Evolutionary conservation across 257 asterid genomes (phyloP).

Genomic region (Galeopsis tetrahit): DNA sequence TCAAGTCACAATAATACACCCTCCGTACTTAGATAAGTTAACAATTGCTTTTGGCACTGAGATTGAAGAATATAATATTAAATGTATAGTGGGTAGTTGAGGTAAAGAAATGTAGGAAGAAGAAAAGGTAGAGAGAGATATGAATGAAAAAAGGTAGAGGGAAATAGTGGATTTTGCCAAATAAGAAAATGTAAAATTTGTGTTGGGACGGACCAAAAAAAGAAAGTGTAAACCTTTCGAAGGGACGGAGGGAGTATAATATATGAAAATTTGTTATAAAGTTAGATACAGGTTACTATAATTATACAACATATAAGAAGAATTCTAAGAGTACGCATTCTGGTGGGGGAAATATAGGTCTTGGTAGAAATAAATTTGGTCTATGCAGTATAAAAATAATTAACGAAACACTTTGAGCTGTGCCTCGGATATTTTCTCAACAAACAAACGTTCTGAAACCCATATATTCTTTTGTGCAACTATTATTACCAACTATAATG

Average conservation of each 20-base stretch:
- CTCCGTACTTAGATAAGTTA: no score
- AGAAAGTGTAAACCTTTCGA: no score
- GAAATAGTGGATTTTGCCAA: no score
- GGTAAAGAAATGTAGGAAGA: no score
- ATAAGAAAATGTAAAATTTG: no score
- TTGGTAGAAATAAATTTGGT: neutral
- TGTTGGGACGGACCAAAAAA: no score
- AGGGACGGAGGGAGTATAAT: neutral
- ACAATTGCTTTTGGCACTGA: no score
- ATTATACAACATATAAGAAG: neutral
- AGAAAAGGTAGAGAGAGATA: no score
- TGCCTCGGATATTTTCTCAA: neutral
- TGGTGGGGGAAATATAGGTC: neutral
- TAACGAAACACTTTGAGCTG: slow-evolving; percentile 8
- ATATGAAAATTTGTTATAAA: neutral
- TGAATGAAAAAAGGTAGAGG: no score
- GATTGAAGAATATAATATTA: no score
- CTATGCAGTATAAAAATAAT: neutral
- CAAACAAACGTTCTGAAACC: slow-evolving; percentile 5
- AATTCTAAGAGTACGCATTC: neutral
- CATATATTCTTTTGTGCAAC: slow-evolving; percentile 14
- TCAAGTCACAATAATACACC: neutral
- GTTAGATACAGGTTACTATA: neutral
- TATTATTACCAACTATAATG: slow-evolving; percentile 2
- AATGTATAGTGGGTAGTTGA: no score